Base-by-base conservation (phyloP, 495 filamentous ascomycete genomes). In the Annulohypoxylon nitens region DNA sequence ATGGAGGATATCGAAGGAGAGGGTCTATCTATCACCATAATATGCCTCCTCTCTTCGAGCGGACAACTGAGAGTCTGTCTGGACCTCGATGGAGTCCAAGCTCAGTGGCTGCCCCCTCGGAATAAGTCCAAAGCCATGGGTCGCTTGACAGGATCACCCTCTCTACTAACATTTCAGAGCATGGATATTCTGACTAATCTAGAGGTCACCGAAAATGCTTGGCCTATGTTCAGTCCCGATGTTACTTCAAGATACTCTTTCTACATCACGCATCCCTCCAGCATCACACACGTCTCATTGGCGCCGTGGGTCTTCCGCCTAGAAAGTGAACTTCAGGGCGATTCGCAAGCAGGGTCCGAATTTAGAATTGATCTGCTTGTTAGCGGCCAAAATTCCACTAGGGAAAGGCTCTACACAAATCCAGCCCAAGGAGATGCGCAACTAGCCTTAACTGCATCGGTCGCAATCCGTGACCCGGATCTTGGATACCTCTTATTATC, bases 401-500 rank as follows among this genome's bases (percentile, higher is more conserved):
- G 91, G 53, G 90, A 94, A 65, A 79, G 85, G 45, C 82, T 92
- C 41, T 84, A 89, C 72, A 86, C 85, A 0, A 83, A 83, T 53
- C 33, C 71, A 50, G 76, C 83, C 26, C 63, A 75, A 23, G 74
- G 76, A n/a, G 75, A 81, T 51, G 69, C 78, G 33, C 79, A 79
- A 57, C 78, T 75, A 5, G 84, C 85, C 48, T 81, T 91, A 33
- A 84, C 87, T 14, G 86, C 91, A 12, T 88, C 89, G 70, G 81
- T 91, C n/a, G 85, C 90, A 18, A 87, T 95, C 65, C 85, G 86
- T 37, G 91, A 94, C 72, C 88, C 90, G 11, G 90, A 94, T 71
- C 81, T 97, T 50, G 94, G 93, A 60, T 92, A 94, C 73, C 86
- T 97, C 45, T 82, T 98, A 41, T 83, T 97, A 41, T 94, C 94